Evolutionary conservation across 1,284 basidiomycete genomes (phyloP), one percentile per base, ranked within the genome.

Genomic region (Fomitopsis pinicola): DNA sequence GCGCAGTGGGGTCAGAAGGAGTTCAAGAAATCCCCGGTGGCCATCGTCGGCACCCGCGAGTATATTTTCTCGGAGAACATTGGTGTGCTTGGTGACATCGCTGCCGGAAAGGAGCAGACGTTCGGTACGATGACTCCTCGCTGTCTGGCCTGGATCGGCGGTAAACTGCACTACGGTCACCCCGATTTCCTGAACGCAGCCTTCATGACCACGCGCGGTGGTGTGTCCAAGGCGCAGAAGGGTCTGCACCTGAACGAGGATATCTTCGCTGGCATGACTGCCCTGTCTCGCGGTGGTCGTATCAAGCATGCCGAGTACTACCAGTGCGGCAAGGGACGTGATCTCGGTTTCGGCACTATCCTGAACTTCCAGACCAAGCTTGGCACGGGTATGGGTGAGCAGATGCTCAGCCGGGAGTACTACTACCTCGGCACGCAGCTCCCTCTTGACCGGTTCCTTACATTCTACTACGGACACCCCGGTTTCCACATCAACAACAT

Each of bases 401-500:
- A 99, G 74, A 97, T 98, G 94, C 88, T 99, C 68, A 98, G 95
- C 77, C 89, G 97, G 72, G 97, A 99, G 78, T 99, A 99, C 80
- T 99, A 99, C 78, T 99, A 99, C 76, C 83, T 99, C 61, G 97
- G 97, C 59, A 99, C 97, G 8, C 97, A 99, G 76, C 82, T 99
- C 48, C 97, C 97, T 42, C 87, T 98, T 70, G 97, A 99, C 76
- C 92, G 97, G 44, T 99, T 99, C 89, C 81, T 99, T 66, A 98
- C 97, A 26, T 99, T 99, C 84, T 99, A 99, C 81, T 99, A 98
- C 71, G 97, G 94, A 64, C 97, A 99, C 80, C 96, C 97, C 60
- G 97, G 97, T 72, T 99, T 99, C 91, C 96, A 99, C 78, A 90
- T 99, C 82, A 99, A 99, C 86, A 99, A 99, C 76, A 99, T 99